Percentiles rank a stretch among this genome's conserved stretches.
Conservation (phyloP, 768 basidiomycete species). For the Naganishia randhawae region DNA sequence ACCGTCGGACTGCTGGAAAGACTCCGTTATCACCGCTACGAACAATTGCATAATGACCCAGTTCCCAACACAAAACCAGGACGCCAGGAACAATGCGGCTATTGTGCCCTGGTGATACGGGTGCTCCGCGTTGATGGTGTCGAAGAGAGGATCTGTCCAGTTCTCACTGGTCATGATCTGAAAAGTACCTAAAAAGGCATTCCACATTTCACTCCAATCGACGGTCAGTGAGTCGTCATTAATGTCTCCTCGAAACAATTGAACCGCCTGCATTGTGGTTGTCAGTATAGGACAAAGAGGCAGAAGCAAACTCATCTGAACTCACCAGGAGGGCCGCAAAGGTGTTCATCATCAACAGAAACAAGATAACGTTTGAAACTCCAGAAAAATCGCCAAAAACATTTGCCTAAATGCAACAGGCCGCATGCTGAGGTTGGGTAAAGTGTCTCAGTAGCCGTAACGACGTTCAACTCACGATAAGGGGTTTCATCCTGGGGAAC, state of each 20-base stretch:
- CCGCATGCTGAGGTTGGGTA: conserved; percentile 12
- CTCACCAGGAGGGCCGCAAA: conserved; percentile 70
- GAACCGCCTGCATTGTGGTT: conserved; percentile 55
- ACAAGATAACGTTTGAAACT: conserved; percentile 83
- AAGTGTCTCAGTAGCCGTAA: background rate
- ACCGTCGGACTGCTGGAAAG: conserved; percentile 88
- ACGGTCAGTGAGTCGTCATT: conserved; percentile 40
- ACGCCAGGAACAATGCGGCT: conserved; percentile 66
- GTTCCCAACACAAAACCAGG: conserved; percentile 88
- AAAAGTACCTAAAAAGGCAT: background rate
- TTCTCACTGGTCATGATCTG: conserved; percentile 90
- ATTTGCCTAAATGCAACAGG: conserved; percentile 59
- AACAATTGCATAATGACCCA: conserved; percentile 82
- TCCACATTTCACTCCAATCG: conserved; percentile 1
- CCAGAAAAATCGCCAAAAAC: conserved; percentile 91
- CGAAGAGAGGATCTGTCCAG: conserved; percentile 57
- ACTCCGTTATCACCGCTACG: conserved; percentile 94
- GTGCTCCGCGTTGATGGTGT: conserved; percentile 56
- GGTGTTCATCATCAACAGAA: conserved; percentile 81
- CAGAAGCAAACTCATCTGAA: background rate
- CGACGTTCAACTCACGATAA: conserved; percentile 60
- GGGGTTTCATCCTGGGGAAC: conserved; percentile 81
- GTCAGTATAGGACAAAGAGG: background rate
- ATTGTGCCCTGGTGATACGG: conserved; percentile 66
- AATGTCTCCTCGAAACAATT: conserved; percentile 81